Percentiles rank a stretch among this genome's conserved stretches.
These are phyloP conservation scores for Termitomyces eurrhizus DNA, from an alignment of 768 basidiomycete genomes.

Conservation along the genomic window DNA sequence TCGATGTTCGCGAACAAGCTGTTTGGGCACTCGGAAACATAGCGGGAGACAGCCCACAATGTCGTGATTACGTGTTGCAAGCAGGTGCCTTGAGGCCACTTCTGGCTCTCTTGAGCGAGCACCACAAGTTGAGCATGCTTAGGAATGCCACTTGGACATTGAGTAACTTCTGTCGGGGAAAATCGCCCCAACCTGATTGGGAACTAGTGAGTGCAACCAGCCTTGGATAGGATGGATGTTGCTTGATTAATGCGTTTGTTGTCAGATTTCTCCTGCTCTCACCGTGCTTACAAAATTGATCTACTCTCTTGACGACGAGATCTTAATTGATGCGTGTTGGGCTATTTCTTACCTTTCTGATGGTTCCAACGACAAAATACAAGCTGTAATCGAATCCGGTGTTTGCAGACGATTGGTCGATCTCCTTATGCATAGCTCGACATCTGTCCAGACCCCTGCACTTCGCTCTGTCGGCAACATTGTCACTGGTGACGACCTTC, in stretches of 20 bases:
- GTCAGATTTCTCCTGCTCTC: constrained; percentile 92
- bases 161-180: constrained; percentile 98
- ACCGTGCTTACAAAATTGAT: constrained; percentile 97
- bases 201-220: constrained; percentile 66
- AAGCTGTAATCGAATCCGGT: constrained; percentile 98
- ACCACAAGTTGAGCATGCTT: constrained; percentile 99
- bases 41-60: constrained; percentile 96
- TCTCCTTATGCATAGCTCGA: constrained; percentile 89
- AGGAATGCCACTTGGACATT: constrained; percentile 98
- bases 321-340: constrained; percentile 99
- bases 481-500: constrained; percentile 97
- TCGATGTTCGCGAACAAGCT: constrained; percentile 98
- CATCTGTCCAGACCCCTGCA: constrained; percentile 97
- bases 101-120: constrained; percentile 84
- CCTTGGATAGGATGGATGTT: constrained; percentile 3
- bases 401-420: constrained; percentile 98
- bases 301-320: constrained; percentile 98
- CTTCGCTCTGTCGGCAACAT: constrained; percentile 99
- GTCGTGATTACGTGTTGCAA: constrained; percentile 94
- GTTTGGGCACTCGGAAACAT: constrained; percentile 99
- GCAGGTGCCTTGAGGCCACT: constrained; percentile 93
- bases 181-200: constrained; percentile 98
- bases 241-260: constrained; percentile 15
- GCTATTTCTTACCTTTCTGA: constrained; percentile 99
- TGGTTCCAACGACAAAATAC: constrained; percentile 99